Evolutionary conservation across 2,329 filamentous ascomycete genomes (phyloP).

Genomic region (Epichloe hybrida): DNA sequence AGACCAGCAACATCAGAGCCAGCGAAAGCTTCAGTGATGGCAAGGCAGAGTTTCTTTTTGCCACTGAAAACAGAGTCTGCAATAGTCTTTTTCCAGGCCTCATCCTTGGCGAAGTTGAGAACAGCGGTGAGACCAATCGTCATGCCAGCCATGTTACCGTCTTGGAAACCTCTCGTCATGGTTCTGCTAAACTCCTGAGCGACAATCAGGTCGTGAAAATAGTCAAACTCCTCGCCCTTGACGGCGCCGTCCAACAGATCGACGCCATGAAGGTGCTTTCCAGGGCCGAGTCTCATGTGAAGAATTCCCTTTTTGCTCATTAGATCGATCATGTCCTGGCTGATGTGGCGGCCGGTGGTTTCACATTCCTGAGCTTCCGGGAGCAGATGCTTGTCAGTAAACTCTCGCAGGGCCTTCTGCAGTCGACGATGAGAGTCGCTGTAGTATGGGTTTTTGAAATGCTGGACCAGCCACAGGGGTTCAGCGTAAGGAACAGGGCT

Average conservation of each 20-base stretch:
- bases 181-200: constrained; percentile 58
- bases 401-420: constrained; percentile 56
- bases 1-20: constrained; percentile 67
- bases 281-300: constrained; percentile 73
- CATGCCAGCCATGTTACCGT: constrained; percentile 81
- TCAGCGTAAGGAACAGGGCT: constrained; percentile 73
- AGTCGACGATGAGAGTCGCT: constrained; percentile 58
- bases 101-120: constrained; percentile 62
- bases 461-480: constrained; percentile 65
- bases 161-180: constrained; percentile 68
- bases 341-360: constrained; percentile 57
- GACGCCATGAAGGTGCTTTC: constrained; percentile 64
- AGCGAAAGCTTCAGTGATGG: constrained; percentile 80
- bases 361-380: constrained; percentile 69
- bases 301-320: constrained; percentile 66
- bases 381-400: constrained; percentile 56
- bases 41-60: constrained; percentile 78
- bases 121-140: constrained; percentile 69
- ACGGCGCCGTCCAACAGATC: constrained; percentile 55
- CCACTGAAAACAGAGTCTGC: constrained; percentile 62
- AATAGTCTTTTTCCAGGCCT: constrained; percentile 50
- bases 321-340: constrained; percentile 58
- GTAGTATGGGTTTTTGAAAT: constrained; percentile 71
- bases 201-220: constrained; percentile 71
- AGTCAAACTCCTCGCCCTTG: constrained; percentile 71